These are phyloP conservation scores for Chiua virens DNA, from an alignment of 768 basidiomycete species.

Conservation along the genomic window DNA sequence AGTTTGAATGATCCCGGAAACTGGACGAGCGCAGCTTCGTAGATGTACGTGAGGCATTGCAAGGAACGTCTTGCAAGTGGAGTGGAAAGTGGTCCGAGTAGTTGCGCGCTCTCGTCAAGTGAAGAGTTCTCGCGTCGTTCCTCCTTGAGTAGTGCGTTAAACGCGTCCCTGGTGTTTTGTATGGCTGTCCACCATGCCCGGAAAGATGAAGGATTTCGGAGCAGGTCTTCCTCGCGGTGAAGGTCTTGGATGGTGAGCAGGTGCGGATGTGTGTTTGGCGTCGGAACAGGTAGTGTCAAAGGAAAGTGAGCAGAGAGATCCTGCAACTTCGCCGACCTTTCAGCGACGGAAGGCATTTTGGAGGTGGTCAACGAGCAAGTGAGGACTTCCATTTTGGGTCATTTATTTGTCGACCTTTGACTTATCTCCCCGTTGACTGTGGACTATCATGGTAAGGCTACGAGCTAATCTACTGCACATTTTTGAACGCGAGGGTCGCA, in stretches of 20 bases:
- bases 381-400: too few species aligned
- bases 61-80: slow-evolving; percentile 71
- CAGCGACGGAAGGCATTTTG: slow-evolving; percentile 58
- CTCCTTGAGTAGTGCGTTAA: slow-evolving; percentile 53
- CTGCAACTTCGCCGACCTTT: slow-evolving; percentile 48
- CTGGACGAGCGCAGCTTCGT: slow-evolving; percentile 85
- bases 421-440: too few species aligned
- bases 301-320: slow-evolving; percentile 68
- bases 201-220: slow-evolving; percentile 88
- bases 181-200: slow-evolving; percentile 93
- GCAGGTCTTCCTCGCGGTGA: slow-evolving; percentile 89
- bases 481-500: slow-evolving; percentile 1
- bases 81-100: slow-evolving; percentile 81
- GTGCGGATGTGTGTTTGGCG: slow-evolving; percentile 72
- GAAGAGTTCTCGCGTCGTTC: slow-evolving; percentile 47
- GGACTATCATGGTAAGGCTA: slow-evolving; percentile 26
- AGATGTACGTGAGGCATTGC: slow-evolving; percentile 87
- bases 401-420: too few species aligned
- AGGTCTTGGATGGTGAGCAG: slow-evolving; percentile 76
- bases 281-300: slow-evolving; percentile 81
- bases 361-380: background rate
- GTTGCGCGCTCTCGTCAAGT: slow-evolving; percentile 47
- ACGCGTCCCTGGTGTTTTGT: slow-evolving; percentile 67
- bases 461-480: background rate
- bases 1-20: slow-evolving; percentile 92